Percentiles rank a stretch among this genome's conserved stretches.
These are phyloP conservation scores for Moringa oleifera DNA, from an alignment of 345 rosid genomes.

Conservation along the genomic window DNA sequence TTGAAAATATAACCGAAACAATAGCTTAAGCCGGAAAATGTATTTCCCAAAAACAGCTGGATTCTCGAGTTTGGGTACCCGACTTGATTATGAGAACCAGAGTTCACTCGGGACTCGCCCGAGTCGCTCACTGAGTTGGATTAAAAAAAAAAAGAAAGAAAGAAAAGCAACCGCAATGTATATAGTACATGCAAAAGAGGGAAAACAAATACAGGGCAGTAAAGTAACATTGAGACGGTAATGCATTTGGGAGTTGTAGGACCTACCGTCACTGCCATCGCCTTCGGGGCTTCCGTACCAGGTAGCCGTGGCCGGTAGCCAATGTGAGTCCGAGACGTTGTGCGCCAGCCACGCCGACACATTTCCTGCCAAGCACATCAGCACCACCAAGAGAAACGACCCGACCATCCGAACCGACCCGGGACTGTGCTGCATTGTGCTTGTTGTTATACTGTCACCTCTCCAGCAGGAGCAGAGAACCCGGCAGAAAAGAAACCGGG, in stretches of 20 bases:
- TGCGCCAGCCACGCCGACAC: constrained; percentile 21
- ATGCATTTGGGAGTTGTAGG: neutral
- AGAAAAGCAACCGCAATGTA: too few species aligned
- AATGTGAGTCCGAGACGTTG: constrained; percentile 32
- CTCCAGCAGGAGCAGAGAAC: neutral
- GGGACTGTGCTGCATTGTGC: constrained; percentile 37
- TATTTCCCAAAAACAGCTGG: too few species aligned
- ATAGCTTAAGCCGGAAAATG: too few species aligned
- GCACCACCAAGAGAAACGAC: constrained; percentile 13
- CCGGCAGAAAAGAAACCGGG: neutral
- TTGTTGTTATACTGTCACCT: neutral
- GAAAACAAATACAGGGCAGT: neutral
- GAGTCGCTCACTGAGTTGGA: neutral
- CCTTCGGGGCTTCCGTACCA: constrained; percentile 99
- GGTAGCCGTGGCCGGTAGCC: constrained; percentile 93
- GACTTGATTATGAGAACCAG: too few species aligned
- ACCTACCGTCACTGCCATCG: constrained; percentile 85
- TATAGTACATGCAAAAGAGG: neutral
- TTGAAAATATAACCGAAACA: too few species aligned
- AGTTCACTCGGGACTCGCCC: neutral
- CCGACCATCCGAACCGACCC: constrained; percentile 9
- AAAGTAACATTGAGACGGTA: neutral
- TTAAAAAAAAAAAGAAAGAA: too few species aligned
- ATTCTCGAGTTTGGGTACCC: too few species aligned
- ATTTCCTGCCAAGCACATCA: constrained; percentile 1